A percentile compares a stretch with the other conserved stretches of the same genome.
These are phyloP conservation scores for Mediolabrus comicus DNA, from an alignment of 108 stramenopile species.

Conservation along the genomic window DNA sequence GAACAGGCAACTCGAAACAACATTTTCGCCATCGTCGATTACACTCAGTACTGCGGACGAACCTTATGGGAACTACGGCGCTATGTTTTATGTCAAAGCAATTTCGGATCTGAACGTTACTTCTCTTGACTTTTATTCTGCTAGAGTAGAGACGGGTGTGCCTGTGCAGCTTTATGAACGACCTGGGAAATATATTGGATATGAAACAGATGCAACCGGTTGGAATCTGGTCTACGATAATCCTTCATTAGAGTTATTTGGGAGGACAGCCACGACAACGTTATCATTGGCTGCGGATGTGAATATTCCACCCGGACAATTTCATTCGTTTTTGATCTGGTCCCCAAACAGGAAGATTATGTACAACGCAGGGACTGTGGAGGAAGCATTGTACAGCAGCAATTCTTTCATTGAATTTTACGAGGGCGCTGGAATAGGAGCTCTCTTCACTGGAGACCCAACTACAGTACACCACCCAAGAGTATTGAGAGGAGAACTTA, in stretches of 20 bases:
- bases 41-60: slow-evolving; percentile 2
- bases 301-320: not conserved
- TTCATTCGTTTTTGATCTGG: slow-evolving; percentile 25
- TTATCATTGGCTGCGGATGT: slow-evolving; percentile 3
- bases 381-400: slow-evolving; percentile 10
- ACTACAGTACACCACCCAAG: slow-evolving; percentile 2
- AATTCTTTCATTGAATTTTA: slow-evolving; percentile 15
- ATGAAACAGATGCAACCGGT: not conserved
- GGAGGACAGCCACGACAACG: not conserved
- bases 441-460: slow-evolving; percentile 8
- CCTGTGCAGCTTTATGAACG: slow-evolving; percentile 14
- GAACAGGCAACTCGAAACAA: not conserved
- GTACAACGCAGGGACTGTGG: slow-evolving; percentile 11
- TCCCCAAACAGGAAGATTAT: slow-evolving; percentile 20
- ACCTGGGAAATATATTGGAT: slow-evolving; percentile 6
- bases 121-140: slow-evolving; percentile 18
- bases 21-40: not conserved
- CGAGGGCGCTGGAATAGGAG: slow-evolving; percentile 15
- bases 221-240: slow-evolving; percentile 20
- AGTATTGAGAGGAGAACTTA: slow-evolving; percentile 11
- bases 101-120: slow-evolving; percentile 16
- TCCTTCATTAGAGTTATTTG: slow-evolving; percentile 6
- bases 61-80: not conserved
- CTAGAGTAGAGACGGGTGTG: not conserved
- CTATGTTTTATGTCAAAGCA: slow-evolving; percentile 26